These are phyloP conservation scores for Epithemia pelagica DNA, from an alignment of 108 stramenopile genomes.

Conservation along the genomic window DNA sequence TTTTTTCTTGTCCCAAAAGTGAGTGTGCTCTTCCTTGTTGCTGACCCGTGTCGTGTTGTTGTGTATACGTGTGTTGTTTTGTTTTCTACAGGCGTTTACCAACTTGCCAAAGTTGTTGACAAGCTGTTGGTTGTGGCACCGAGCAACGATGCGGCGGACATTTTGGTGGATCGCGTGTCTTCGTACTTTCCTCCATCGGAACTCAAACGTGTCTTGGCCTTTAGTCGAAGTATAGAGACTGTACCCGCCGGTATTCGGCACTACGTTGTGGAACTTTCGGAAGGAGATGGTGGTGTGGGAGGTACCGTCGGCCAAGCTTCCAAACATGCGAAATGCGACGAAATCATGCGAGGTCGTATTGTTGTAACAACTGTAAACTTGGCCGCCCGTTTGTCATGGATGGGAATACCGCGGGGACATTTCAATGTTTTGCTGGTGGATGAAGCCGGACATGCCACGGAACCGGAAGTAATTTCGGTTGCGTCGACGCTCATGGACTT, in stretches of 20 bases:
- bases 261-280: conserved; percentile 10
- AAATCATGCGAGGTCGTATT: conserved; percentile 16
- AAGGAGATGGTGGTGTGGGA: background rate
- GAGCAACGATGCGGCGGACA: conserved; percentile 53
- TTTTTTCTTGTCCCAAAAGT: no score
- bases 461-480: conserved; percentile 39
- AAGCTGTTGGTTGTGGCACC: conserved; percentile 55
- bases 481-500: conserved; percentile 25
- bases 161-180: conserved; percentile 42
- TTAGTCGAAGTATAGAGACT: conserved; percentile 24
- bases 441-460: conserved; percentile 69
- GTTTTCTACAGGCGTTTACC: conserved; percentile 44
- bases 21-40: no score
- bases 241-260: conserved; percentile 28
- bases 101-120: conserved; percentile 20
- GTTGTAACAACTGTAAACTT: conserved; percentile 37
- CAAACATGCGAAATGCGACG: background rate
- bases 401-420: conserved; percentile 30
- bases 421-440: conserved; percentile 48
- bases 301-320: background rate
- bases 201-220: conserved; percentile 45
- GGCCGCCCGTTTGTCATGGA: conserved; percentile 34
- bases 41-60: no score
- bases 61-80: no score
- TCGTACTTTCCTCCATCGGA: conserved; percentile 31